A percentile compares a stretch with the other conserved stretches of the same genome.
phyloP scores from a whole-genome alignment of 345 rosid species.

The Populus tremula region DNA sequence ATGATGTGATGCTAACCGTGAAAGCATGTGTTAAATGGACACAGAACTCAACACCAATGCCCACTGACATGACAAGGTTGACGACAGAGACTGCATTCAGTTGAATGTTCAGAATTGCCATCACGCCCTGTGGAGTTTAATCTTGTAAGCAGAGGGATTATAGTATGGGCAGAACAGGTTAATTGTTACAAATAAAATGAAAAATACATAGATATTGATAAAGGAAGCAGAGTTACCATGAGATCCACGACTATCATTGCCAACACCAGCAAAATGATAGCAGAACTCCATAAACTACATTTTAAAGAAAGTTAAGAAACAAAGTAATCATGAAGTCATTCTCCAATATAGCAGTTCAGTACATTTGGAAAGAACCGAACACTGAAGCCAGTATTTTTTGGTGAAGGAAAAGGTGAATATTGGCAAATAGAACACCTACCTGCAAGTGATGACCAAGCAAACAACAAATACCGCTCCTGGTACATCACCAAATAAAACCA shows the following conservation, averaged over 20 bases:
- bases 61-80: constrained; percentile 92
- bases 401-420: not conserved
- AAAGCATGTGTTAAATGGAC: constrained; percentile 93
- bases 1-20: constrained; percentile 48
- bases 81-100: constrained; percentile 94
- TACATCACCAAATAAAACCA: constrained; percentile 14
- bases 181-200: not conserved
- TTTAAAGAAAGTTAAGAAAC: constrained; percentile 19
- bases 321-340: not conserved
- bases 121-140: constrained; percentile 75
- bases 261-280: constrained; percentile 79
- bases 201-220: not conserved
- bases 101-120: constrained; percentile 86
- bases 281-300: constrained; percentile 86
- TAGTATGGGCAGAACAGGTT: not conserved
- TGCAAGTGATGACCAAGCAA: constrained; percentile 85
- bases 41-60: constrained; percentile 94
- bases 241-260: constrained; percentile 86
- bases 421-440: constrained; percentile 44
- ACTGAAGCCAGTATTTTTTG: not conserved
- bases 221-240: constrained; percentile 47
- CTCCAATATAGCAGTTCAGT: not conserved
- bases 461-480: constrained; percentile 91
- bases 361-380: not conserved
- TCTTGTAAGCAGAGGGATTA: constrained; percentile 11